Conservation (phyloP, 1,284 basidiomycete species). For the Ustilago tritici region DNA sequence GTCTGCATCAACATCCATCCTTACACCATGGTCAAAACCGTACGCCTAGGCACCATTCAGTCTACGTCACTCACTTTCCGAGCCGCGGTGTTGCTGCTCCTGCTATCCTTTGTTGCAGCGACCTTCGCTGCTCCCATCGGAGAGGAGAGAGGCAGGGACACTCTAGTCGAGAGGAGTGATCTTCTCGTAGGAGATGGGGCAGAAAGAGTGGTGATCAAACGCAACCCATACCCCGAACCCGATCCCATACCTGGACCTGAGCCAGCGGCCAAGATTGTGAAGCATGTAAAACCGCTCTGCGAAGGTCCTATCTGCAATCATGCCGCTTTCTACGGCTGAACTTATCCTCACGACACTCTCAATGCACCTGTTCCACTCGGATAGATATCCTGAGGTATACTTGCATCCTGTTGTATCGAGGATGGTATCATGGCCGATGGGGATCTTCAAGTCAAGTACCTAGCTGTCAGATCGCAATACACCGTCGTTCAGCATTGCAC, state of each 20-base stretch:
- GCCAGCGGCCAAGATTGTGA: constrained; percentile 15
- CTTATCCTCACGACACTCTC: neutral
- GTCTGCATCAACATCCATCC: neutral
- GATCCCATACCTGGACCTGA: neutral
- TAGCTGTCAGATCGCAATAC: neutral
- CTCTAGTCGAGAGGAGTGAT: neutral
- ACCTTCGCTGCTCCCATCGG: neutral
- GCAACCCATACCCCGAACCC: neutral
- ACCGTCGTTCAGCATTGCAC: neutral
- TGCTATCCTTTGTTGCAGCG: neutral
- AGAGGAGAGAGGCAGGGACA: neutral
- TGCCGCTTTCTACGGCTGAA: constrained; percentile 26
- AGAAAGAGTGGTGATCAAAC: neutral
- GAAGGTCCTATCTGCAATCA: constrained; percentile 41
- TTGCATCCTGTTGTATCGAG: neutral
- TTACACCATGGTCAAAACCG: neutral
- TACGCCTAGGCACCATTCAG: neutral
- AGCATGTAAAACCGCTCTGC: constrained; percentile 30
- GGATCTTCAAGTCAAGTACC: neutral
- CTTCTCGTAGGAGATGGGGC: neutral
- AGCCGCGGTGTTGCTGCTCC: neutral
- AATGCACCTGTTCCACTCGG: neutral
- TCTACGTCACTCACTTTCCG: neutral
- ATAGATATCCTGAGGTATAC: neutral
- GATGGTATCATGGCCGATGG: neutral